A percentile compares a stretch with the other conserved stretches of the same genome.
Evolutionary conservation across 257 asterid genomes (phyloP).

Genomic region (Plectranthus barbatus): DNA sequence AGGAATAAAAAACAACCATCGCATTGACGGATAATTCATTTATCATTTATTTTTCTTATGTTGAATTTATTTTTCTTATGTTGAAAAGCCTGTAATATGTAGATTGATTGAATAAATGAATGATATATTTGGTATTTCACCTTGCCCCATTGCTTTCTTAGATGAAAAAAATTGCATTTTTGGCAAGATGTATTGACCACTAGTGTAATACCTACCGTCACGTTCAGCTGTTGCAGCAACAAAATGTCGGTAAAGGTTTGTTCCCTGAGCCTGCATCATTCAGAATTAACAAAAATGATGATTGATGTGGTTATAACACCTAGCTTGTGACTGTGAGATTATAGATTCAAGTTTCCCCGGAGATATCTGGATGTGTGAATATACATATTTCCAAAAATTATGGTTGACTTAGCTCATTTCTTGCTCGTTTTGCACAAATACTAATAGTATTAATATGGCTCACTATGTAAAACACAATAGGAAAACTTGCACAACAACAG

Average conservation of each 20-base stretch:
- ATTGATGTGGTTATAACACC: too few relatives aligned
- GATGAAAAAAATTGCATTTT: too few relatives aligned
- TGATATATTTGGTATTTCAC: conserved; percentile 29
- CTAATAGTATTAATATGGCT: conserved; percentile 84
- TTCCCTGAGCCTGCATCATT: conserved; percentile 54
- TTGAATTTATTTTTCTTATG: too few relatives aligned
- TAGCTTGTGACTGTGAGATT: too few relatives aligned
- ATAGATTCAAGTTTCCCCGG: too few relatives aligned
- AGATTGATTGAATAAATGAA: neutral
- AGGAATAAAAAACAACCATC: too few relatives aligned
- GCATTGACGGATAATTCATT: too few relatives aligned
- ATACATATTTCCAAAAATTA: too few relatives aligned
- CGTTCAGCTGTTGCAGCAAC: conserved; percentile 86
- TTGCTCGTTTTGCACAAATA: conserved; percentile 34
- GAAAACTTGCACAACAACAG: conserved; percentile 3
- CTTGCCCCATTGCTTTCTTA: conserved; percentile 74
- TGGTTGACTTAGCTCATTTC: conserved; percentile 2
- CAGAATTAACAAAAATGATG: neutral
- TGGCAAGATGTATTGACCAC: too few relatives aligned
- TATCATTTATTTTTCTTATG: too few relatives aligned
- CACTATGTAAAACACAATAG: conserved; percentile 27
- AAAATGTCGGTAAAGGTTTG: conserved; percentile 75
- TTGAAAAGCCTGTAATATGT: too few relatives aligned
- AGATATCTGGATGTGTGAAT: too few relatives aligned
- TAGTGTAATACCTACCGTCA: conserved; percentile 51